phyloP scores from a whole-genome alignment of 1,284 basidiomycete genomes.

The Rhodotorula sp. region DNA sequence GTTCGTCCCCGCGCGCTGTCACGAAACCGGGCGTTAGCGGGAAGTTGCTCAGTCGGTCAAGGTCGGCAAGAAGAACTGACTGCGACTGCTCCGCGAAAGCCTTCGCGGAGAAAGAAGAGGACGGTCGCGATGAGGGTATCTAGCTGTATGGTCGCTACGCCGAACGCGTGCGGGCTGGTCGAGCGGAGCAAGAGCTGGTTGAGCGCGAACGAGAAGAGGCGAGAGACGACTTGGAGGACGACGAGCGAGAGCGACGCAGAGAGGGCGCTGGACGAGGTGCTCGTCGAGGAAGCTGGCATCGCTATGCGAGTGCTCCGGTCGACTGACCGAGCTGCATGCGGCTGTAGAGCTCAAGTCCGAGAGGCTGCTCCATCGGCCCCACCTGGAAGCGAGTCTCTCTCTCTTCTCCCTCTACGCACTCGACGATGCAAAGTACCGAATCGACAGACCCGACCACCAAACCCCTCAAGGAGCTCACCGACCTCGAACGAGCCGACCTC shows the following conservation, averaged over 20 bases:
- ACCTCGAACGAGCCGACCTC: slow-evolving; percentile 33
- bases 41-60: neutral
- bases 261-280: neutral
- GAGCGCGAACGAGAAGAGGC: slow-evolving; percentile 78
- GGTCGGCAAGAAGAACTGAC: slow-evolving; percentile 17
- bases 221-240: slow-evolving; percentile 77
- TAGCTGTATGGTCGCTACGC: slow-evolving; percentile 79
- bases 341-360: neutral
- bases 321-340: neutral
- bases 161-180: slow-evolving; percentile 79
- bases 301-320: slow-evolving; percentile 36
- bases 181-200: slow-evolving; percentile 85
- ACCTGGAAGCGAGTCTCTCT: neutral
- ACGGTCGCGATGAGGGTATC: slow-evolving; percentile 83
- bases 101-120: slow-evolving; percentile 87
- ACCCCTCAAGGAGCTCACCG: slow-evolving; percentile 24
- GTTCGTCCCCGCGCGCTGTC: neutral
- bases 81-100: slow-evolving; percentile 77
- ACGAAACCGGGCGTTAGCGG: neutral
- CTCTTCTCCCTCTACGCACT: neutral
- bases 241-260: slow-evolving; percentile 61
- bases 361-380: neutral
- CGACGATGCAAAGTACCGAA: neutral
- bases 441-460: neutral
- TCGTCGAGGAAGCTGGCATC: neutral